Evolutionary conservation across 768 basidiomycete genomes (phyloP).

Genomic region (Hysterangium stoloniferum): DNA sequence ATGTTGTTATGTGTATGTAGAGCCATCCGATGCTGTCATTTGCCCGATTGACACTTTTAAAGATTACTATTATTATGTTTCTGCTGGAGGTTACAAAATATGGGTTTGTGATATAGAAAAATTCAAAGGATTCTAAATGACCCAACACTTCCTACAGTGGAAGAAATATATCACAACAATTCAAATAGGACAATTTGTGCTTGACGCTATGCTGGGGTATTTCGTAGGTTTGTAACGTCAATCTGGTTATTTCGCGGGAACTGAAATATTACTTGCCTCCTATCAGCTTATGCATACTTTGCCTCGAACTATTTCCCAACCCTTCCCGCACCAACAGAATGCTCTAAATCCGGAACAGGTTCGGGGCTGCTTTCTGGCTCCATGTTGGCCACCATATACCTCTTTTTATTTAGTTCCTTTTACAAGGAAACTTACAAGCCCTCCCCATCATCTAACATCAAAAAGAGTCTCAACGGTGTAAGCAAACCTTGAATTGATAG

Average conservation of each 20-base stretch:
- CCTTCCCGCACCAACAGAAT: background rate
- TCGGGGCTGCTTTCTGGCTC: background rate
- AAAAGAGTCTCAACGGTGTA: no score
- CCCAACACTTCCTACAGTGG: slow-evolving; percentile 27
- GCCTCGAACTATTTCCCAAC: background rate
- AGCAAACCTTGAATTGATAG: no score
- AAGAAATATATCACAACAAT: slow-evolving; percentile 43
- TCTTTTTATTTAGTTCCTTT: background rate
- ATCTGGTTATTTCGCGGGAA: background rate
- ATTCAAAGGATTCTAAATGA: background rate
- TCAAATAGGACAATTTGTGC: slow-evolving; percentile 43
- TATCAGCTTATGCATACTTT: background rate
- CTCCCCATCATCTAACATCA: no score
- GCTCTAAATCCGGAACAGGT: background rate
- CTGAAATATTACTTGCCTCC: background rate
- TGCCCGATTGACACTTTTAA: background rate
- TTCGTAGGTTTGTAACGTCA: slow-evolving; percentile 31
- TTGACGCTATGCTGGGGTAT: slow-evolving; percentile 40
- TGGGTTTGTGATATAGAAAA: slow-evolving; percentile 24
- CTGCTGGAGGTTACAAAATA: slow-evolving; percentile 42
- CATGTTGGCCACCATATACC: background rate
- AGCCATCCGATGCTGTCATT: background rate
- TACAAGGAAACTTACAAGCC: background rate
- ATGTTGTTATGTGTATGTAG: slow-evolving; percentile 39
- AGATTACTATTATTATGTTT: slow-evolving; percentile 47